Percentiles rank a stretch among this genome's conserved stretches.
phyloP scores from a whole-genome alignment of 208 protist species.

The Acanthamoeba healyi region DNA sequence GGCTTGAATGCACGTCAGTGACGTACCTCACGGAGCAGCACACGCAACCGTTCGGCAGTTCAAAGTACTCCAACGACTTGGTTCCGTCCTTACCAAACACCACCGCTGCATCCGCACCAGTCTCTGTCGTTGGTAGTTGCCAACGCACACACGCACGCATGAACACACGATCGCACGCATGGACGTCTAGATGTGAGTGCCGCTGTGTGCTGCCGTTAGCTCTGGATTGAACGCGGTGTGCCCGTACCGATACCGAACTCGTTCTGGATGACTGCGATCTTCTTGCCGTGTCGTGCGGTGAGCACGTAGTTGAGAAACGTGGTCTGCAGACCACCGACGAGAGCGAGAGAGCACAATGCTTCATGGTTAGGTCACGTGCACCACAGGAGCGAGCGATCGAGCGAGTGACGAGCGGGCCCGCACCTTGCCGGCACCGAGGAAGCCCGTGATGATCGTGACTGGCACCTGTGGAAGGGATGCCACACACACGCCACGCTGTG shows the following conservation, averaged over 20 bases:
- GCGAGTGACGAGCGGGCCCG: not conserved
- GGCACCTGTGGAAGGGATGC: slow-evolving; percentile 81
- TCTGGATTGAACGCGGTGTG: too few species aligned
- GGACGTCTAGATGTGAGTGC: too few species aligned
- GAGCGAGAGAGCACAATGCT: not conserved
- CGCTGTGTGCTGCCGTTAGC: too few species aligned
- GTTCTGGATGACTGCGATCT: slow-evolving; percentile 86
- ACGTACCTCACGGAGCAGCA: slow-evolving; percentile 60
- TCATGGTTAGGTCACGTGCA: not conserved
- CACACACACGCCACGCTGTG: too few species aligned
- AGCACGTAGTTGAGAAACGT: slow-evolving; percentile 86
- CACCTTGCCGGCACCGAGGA: slow-evolving; percentile 84
- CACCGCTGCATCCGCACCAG: slow-evolving; percentile 2
- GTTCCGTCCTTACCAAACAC: slow-evolving; percentile 59
- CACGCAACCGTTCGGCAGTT: slow-evolving; percentile 68
- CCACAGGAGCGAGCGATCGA: not conserved
- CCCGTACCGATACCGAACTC: slow-evolving; percentile 82
- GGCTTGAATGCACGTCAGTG: not conserved
- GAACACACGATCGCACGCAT: too few species aligned
- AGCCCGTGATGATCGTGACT: slow-evolving; percentile 83
- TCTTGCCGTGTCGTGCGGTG: slow-evolving; percentile 81
- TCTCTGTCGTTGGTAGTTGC: not conserved
- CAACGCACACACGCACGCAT: too few species aligned
- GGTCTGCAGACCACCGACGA: slow-evolving; percentile 78
- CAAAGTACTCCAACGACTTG: slow-evolving; percentile 21